Conservation (phyloP, 495 filamentous ascomycete genomes). For the Daldinia decipiens region DNA sequence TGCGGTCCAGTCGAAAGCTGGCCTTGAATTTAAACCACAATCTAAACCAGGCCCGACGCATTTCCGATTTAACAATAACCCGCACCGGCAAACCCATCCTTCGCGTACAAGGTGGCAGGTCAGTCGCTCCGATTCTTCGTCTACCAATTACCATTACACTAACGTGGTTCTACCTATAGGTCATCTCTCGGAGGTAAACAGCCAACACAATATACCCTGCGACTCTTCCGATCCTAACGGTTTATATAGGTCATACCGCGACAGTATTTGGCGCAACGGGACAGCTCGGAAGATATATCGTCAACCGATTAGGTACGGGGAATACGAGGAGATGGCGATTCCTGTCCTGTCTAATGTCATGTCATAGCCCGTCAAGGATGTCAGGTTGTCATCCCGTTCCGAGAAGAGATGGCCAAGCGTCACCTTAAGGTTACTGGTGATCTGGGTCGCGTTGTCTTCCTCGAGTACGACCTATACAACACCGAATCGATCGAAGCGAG, state of each 20-base stretch:
- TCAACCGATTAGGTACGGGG: slow-evolving; percentile 86
- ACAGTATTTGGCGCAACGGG: slow-evolving; percentile 99
- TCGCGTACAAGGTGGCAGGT: slow-evolving; percentile 85
- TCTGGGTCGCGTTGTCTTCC: slow-evolving; percentile 86
- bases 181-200: slow-evolving; percentile 84
- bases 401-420: slow-evolving; percentile 97
- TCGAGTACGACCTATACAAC: slow-evolving; percentile 95
- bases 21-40: slow-evolving; percentile 41
- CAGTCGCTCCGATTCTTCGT: slow-evolving; percentile 45
- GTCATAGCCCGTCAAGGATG: slow-evolving; percentile 84
- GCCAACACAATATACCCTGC: slow-evolving; percentile 38
- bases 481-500: slow-evolving; percentile 95
- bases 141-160: slow-evolving; percentile 36
- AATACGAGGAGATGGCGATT: slow-evolving; percentile 8
- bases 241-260: slow-evolving; percentile 80
- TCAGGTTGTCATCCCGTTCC: slow-evolving; percentile 90
- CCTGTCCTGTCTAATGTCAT: slow-evolving; percentile 48
- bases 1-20: slow-evolving; percentile 56
- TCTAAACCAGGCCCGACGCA: slow-evolving; percentile 46
- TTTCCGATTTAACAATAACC: slow-evolving; percentile 85
- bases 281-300: slow-evolving; percentile 96
- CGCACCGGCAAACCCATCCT: slow-evolving; percentile 88
- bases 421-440: slow-evolving; percentile 96
- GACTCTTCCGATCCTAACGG: slow-evolving; percentile 47
- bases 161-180: slow-evolving; percentile 54